Conservation (phyloP, 129 eudicot species). For the Artemisia argyi region DNA sequence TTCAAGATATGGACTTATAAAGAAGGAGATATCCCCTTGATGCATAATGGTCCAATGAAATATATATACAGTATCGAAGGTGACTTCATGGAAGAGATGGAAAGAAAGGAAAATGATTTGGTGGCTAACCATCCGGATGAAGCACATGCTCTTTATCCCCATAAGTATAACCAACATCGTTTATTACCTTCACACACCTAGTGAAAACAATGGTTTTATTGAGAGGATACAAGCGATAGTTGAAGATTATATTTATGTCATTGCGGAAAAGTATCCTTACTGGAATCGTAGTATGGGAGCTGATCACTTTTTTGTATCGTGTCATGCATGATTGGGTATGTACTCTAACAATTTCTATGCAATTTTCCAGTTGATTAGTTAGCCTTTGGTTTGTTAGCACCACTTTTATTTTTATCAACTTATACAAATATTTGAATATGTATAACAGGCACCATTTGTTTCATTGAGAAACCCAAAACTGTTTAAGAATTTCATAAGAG, state of each 20-base stretch:
- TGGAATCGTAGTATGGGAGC: constrained; percentile 81
- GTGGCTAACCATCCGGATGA: constrained; percentile 55
- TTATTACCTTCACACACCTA: constrained; percentile 39
- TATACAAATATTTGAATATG: not conserved
- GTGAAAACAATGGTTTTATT: constrained; percentile 24
- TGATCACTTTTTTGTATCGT: constrained; percentile 80
- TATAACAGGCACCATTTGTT: constrained; percentile 39
- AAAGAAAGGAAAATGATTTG: constrained; percentile 37
- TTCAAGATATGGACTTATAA: constrained; percentile 64
- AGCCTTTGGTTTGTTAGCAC: not conserved
- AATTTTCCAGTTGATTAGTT: not conserved
- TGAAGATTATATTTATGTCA: constrained; percentile 46
- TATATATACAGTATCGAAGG: constrained; percentile 68
- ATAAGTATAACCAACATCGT: constrained; percentile 54
- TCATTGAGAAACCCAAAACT: constrained; percentile 36
- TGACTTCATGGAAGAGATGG: constrained; percentile 59
- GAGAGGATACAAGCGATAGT: constrained; percentile 44
- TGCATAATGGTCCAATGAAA: constrained; percentile 72
- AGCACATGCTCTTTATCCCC: constrained; percentile 74
- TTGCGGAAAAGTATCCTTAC: constrained; percentile 53
- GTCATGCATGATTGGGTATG: constrained; percentile 84
- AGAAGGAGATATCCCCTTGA: constrained; percentile 83
- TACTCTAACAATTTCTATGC: not conserved
- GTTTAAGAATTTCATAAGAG: constrained; percentile 47
- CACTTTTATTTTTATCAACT: too few relatives aligned